Base-by-base conservation (phyloP, 306 rosid genomes). In the Castanea sativa region DNA sequence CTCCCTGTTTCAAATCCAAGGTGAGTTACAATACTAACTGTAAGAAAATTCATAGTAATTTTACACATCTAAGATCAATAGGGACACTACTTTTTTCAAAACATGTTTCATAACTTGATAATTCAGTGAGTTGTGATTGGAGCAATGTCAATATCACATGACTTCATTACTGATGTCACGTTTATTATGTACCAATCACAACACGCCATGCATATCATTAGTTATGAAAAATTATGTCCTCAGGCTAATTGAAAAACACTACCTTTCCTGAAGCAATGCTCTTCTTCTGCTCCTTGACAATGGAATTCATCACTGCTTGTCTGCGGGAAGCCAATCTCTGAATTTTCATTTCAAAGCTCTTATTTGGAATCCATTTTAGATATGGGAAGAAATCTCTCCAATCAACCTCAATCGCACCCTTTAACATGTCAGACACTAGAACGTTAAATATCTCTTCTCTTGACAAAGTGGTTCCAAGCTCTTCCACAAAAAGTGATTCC, bases 381-480 rank as follows among this genome's bases (percentile, higher is more conserved):
- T 93, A 93, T 3, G 99, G 99, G 81, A 95, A 95, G 87, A 95
- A 95, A 76, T 95, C 99, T 81, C 99, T 84, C 99, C 99, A 95
- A 69, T 95, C 99, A 82, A 95, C 94, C 71, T 95, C 97, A 60
- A 95, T 93, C 55, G 98, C 98, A 69, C 98, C 98, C 83, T 93
- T 94, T 97, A 93, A 89, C 13, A 84, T 21, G 77, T 93, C 99
- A 61, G 83, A 58, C 78, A 95, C 99, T 27, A 95, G 89, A 81
- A 82, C 80, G 76, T 79, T 83, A 30, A 90, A 88, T 38, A 93
- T 41, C 9, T 88, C 98, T 3, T 90, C 87, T 76, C 76, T 89
- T 21, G 92, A 76, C 49, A 93, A 25, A 49, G 73, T 88, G 1
- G 55, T 51, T 6, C 89, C 88, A 1, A 95, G 79, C 78, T 87